Conservation (phyloP, 805 yeast genomes). For the Zygosaccharomyces pseudorouxii region DNA sequence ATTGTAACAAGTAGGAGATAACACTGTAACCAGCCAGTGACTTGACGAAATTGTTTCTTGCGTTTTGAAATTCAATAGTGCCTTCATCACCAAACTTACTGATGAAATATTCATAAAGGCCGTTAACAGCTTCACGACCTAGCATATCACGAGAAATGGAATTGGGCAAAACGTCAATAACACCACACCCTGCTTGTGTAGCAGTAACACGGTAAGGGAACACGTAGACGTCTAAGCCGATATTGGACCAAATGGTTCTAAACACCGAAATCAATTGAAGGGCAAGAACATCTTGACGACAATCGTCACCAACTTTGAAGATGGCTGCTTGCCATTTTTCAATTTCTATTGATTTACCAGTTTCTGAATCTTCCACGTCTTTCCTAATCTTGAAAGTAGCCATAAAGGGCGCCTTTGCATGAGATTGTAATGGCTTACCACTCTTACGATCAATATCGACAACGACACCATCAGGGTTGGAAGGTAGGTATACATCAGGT, state of each 20-base stretch:
- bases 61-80: slow-evolving; percentile 82
- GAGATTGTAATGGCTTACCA: slow-evolving; percentile 93
- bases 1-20: slow-evolving; percentile 83
- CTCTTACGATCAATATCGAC: slow-evolving; percentile 86
- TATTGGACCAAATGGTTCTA: slow-evolving; percentile 81
- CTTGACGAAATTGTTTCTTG: slow-evolving; percentile 87
- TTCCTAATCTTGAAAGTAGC: slow-evolving; percentile 85
- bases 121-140: slow-evolving; percentile 98
- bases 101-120: slow-evolving; percentile 84
- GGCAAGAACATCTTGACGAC: slow-evolving; percentile 95
- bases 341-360: slow-evolving; percentile 40
- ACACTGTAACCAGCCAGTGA: slow-evolving; percentile 93
- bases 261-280: slow-evolving; percentile 87
- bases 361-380: slow-evolving; percentile 40
- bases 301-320: slow-evolving; percentile 98
- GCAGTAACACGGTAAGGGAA: slow-evolving; percentile 96
- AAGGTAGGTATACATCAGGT: slow-evolving; percentile 86
- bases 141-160: slow-evolving; percentile 96
- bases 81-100: slow-evolving; percentile 94
- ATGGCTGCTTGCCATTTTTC: slow-evolving; percentile 92
- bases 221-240: slow-evolving; percentile 85
- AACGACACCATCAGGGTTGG: slow-evolving; percentile 94
- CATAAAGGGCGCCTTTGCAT: slow-evolving; percentile 98
- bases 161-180: slow-evolving; percentile 94
- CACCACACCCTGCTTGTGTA: slow-evolving; percentile 99